A percentile compares a stretch with the other conserved stretches of the same genome.
phyloP scores from a whole-genome alignment of 2,329 filamentous ascomycete genomes.

The Pseudocercospora eumusae region DNA sequence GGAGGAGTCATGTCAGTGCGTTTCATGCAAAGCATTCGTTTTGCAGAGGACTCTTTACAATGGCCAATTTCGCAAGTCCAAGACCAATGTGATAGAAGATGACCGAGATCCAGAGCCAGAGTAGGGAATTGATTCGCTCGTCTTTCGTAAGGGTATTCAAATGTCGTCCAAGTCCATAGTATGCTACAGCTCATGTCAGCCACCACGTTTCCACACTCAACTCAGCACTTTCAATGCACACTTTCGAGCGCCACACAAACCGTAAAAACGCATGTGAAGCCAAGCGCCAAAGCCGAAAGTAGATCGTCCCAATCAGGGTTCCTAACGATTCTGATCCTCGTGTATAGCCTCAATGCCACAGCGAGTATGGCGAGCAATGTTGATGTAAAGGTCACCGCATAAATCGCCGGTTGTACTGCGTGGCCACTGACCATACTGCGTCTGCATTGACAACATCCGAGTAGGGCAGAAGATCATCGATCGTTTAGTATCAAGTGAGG shows the following conservation, averaged over 20 bases:
- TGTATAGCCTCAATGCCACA: conserved; percentile 10
- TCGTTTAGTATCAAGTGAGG: background rate
- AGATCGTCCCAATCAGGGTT: conserved; percentile 5
- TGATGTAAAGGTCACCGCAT: conserved; percentile 5
- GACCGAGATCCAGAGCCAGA: conserved; percentile 4
- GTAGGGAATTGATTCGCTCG: background rate
- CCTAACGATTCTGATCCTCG: conserved; percentile 1
- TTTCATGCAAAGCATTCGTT: too few species aligned
- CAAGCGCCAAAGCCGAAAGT: background rate
- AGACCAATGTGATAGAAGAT: conserved; percentile 10
- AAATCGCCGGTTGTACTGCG: conserved; percentile 7
- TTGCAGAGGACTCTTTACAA: too few species aligned
- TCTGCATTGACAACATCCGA: background rate
- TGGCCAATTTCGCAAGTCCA: conserved; percentile 1
- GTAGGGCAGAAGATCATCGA: background rate
- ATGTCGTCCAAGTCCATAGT: conserved; percentile 8
- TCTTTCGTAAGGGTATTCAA: background rate
- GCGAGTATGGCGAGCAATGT: conserved; percentile 7
- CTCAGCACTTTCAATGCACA: background rate
- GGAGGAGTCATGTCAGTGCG: background rate
- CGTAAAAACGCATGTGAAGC: conserved; percentile 4
- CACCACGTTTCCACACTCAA: too few species aligned
- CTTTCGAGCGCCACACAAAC: background rate
- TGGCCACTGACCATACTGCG: conserved; percentile 9
- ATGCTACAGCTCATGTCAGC: background rate